Percentiles rank a stretch among this genome's conserved stretches.
phyloP scores from a whole-genome alignment of 208 protist genomes.

The Leishmania arabica region DNA sequence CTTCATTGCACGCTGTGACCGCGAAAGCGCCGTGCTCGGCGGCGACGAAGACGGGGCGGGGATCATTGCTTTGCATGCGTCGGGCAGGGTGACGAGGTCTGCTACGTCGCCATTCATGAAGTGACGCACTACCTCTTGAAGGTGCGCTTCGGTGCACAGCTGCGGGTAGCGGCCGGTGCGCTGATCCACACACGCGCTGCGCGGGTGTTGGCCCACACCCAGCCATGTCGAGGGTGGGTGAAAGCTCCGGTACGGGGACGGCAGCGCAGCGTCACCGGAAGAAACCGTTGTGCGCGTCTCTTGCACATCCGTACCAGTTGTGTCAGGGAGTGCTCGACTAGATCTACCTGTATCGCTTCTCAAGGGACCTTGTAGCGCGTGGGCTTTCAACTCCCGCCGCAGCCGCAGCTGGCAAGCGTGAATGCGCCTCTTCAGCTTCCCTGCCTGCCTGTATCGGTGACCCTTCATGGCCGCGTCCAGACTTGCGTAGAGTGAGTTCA shows the following conservation, averaged over 20 bases:
- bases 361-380: not conserved
- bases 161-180: constrained; percentile 52
- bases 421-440: constrained; percentile 15
- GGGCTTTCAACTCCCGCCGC: constrained; percentile 5
- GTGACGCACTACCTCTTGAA: constrained; percentile 12
- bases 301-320: not conserved
- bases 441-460: constrained; percentile 2
- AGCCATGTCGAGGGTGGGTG: constrained; percentile 44
- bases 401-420: constrained; percentile 17
- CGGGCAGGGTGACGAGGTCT: not conserved
- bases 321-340: not conserved
- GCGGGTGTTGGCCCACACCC: constrained; percentile 44
- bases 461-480: constrained; percentile 38
- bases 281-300: not conserved
- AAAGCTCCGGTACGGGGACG: constrained; percentile 36
- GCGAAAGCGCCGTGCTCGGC: not conserved
- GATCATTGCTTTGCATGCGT: not conserved
- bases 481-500: constrained; percentile 24
- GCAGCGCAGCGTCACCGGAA: not conserved
- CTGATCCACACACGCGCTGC: constrained; percentile 35
- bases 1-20: constrained; percentile 18
- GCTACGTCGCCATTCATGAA: constrained; percentile 3
- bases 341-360: not conserved
- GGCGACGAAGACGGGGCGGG: not conserved
- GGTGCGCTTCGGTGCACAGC: not conserved